A percentile compares a stretch with the other conserved stretches of the same genome.
Evolutionary conservation across 495 filamentous ascomycete species (phyloP).

Genomic region (Penicillium paxilli): DNA sequence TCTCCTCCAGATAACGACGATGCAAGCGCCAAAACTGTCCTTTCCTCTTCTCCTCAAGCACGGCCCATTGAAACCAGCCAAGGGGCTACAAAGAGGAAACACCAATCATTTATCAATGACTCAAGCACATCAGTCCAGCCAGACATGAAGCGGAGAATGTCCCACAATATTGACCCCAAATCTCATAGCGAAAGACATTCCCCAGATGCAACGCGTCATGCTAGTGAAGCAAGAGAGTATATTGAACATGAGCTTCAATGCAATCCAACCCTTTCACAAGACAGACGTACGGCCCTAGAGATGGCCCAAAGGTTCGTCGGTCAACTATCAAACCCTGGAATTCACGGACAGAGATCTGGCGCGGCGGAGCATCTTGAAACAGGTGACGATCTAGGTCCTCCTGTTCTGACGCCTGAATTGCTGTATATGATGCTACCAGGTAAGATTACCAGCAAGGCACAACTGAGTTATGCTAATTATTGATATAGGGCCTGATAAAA

Average conservation of each 20-base stretch:
- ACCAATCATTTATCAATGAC: not conserved
- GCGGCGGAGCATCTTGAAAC: constrained; percentile 12
- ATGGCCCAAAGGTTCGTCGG: constrained; percentile 24
- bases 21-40: not conserved
- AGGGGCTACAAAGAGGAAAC: constrained; percentile 9
- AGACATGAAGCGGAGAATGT: constrained; percentile 12
- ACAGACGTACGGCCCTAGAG: constrained; percentile 24
- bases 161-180: constrained; percentile 9
- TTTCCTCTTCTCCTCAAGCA: constrained; percentile 6
- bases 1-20: constrained; percentile 13
- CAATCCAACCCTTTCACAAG: constrained; percentile 27
- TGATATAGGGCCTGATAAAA: constrained; percentile 18
- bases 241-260: constrained; percentile 31
- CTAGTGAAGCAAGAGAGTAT: constrained; percentile 26
- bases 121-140: not conserved
- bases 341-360: constrained; percentile 15
- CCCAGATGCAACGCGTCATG: constrained; percentile 22
- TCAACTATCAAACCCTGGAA: constrained; percentile 20
- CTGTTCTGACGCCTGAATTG: constrained; percentile 27
- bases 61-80: not conserved
- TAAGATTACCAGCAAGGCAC: not conserved
- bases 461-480: constrained; percentile 2
- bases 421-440: constrained; percentile 32
- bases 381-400: constrained; percentile 11
- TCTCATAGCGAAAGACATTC: constrained; percentile 16